These are phyloP conservation scores for Glycine latifolia DNA, from an alignment of 306 rosid species.

Conservation along the genomic window DNA sequence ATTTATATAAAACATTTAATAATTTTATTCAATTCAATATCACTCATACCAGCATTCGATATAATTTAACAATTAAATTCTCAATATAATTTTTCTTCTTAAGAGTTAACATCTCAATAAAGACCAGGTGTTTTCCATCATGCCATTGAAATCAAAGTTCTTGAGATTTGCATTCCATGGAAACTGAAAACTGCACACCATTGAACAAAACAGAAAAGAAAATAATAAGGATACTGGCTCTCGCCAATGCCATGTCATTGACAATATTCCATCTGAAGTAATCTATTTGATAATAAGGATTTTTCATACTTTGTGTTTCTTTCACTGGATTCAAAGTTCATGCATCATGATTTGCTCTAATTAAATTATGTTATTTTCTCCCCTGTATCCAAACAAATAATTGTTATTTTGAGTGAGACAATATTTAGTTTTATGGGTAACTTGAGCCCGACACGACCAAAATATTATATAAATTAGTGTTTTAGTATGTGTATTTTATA, in stretches of 20 bases:
- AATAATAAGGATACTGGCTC: not conserved
- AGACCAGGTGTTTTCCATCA: not conserved
- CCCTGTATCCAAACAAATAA: not conserved
- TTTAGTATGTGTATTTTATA: no score
- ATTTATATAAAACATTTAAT: no score
- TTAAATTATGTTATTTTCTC: not conserved
- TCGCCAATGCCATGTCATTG: not conserved
- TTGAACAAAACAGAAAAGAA: not conserved
- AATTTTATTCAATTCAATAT: no score
- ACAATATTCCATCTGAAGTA: not conserved
- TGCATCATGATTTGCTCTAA: not conserved
- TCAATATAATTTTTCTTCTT: no score
- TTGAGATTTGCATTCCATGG: conserved; percentile 43
- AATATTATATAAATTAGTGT: no score
- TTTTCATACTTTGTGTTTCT: not conserved
- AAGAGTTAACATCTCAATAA: no score
- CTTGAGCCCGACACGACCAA: no score
- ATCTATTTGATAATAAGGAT: not conserved
- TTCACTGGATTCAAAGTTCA: not conserved
- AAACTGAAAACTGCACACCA: conserved; percentile 26
- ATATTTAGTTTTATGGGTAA: no score
- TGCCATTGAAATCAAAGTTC: conserved; percentile 32
- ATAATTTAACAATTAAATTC: no score
- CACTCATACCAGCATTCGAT: no score
- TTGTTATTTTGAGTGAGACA: not conserved